These are phyloP conservation scores for Dillenia turbinata DNA, from an alignment of 164 flowering plant species.

Conservation along the genomic window DNA sequence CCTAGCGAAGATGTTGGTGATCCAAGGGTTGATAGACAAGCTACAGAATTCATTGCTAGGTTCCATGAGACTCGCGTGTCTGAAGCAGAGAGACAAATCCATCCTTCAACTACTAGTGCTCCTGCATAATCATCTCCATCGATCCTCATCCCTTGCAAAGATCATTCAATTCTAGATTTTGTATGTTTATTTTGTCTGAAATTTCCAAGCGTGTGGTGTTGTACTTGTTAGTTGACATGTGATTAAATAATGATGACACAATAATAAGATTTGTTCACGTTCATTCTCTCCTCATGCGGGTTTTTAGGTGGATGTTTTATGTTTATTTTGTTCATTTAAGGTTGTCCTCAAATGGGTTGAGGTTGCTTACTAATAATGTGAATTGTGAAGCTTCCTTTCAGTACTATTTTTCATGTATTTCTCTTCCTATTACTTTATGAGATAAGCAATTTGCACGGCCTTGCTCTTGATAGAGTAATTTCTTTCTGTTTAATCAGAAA, in stretches of 20 bases:
- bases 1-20: constrained; percentile 38
- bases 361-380: neutral
- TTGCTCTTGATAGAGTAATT: neutral
- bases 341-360: neutral
- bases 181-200: neutral
- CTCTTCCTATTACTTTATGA: neutral
- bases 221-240: neutral
- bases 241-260: neutral
- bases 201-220: neutral
- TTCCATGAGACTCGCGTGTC: constrained; percentile 25
- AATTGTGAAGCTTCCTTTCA: neutral
- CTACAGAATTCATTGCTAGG: constrained; percentile 31
- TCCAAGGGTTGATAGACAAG: constrained; percentile 32
- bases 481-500: neutral
- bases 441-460: neutral
- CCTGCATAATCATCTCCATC: too few species aligned
- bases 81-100: constrained; percentile 17
- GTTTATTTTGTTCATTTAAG: neutral
- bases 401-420: neutral
- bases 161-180: neutral
- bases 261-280: constrained; percentile 4
- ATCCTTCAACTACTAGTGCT: too few species aligned
- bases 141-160: neutral
- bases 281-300: neutral
- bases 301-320: neutral